Percentiles rank a stretch among this genome's conserved stretches.
phyloP scores from a whole-genome alignment of 257 asterid genomes.

The Solanum lycopersicoides region DNA sequence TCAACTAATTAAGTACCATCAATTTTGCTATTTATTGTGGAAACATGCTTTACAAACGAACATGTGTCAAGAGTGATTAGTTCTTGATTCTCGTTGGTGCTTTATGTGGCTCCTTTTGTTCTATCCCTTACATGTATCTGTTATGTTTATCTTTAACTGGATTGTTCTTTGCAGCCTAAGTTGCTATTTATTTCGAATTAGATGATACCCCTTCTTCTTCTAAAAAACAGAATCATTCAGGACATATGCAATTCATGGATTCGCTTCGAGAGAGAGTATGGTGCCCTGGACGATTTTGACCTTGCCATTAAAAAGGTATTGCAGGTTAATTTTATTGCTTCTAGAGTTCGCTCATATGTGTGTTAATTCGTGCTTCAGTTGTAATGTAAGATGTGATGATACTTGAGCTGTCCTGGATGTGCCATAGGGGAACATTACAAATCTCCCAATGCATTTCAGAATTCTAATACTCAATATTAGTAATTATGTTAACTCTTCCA shows the following conservation, averaged over 20 bases:
- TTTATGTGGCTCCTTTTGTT: not conserved
- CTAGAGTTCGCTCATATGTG: not conserved
- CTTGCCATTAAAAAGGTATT: slow-evolving; percentile 77
- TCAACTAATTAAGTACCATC: not conserved
- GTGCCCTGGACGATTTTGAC: slow-evolving; percentile 77
- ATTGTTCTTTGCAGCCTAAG: slow-evolving; percentile 1
- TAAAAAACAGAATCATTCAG: slow-evolving; percentile 88
- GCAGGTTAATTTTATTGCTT: not conserved
- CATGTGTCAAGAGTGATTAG: not conserved
- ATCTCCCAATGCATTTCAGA: not conserved
- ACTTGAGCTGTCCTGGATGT: not conserved
- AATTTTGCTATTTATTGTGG: not conserved
- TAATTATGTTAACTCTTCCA: not conserved
- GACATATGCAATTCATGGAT: slow-evolving; percentile 89
- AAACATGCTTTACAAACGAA: not conserved
- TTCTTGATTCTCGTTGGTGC: not conserved
- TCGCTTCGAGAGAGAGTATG: slow-evolving; percentile 90
- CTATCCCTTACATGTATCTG: not conserved
- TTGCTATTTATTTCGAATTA: slow-evolving; percentile 35
- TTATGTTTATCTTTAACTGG: not conserved
- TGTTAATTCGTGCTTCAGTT: not conserved
- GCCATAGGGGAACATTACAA: not conserved
- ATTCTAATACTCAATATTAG: not conserved
- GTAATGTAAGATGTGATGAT: not conserved
- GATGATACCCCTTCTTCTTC: slow-evolving; percentile 59